Evolutionary conservation across 176 grass and related monocot genomes (phyloP).

Genomic region (Aegilops speltoides): DNA sequence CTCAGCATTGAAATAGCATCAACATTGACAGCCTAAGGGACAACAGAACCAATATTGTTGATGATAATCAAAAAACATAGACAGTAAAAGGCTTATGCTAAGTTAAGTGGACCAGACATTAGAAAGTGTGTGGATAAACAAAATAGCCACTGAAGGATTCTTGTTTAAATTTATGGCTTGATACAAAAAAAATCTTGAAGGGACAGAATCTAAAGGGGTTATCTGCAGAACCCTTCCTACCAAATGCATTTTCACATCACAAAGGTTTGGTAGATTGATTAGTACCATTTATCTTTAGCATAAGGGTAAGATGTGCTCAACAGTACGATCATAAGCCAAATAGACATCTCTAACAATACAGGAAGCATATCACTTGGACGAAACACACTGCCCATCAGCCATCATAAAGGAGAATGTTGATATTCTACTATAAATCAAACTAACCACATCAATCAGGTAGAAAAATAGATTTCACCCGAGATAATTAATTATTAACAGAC

Average conservation of each 20-base stretch:
- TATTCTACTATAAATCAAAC: not conserved
- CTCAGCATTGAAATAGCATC: conserved; percentile 66
- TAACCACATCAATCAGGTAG: not conserved
- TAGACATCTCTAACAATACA: not conserved
- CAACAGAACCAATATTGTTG: not conserved
- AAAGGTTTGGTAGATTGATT: not conserved
- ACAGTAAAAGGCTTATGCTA: not conserved
- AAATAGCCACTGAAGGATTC: not conserved
- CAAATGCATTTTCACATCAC: not conserved
- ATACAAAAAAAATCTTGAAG: not conserved
- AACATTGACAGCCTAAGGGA: conserved; percentile 73
- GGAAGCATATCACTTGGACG: not conserved
- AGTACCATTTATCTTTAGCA: not conserved
- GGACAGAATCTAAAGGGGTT: not conserved
- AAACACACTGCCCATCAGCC: not conserved
- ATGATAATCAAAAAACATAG: not conserved
- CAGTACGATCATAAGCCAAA: not conserved
- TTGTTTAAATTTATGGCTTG: not conserved
- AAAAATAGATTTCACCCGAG: not conserved
- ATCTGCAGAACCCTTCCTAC: not conserved
- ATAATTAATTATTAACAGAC: not conserved
- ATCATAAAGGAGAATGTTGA: not conserved
- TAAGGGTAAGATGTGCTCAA: not conserved
- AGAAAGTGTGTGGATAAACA: not conserved
- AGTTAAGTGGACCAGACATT: not conserved